phyloP scores from a whole-genome alignment of 2,329 filamentous ascomycete species.

The Phaeosphaeria sp. region DNA sequence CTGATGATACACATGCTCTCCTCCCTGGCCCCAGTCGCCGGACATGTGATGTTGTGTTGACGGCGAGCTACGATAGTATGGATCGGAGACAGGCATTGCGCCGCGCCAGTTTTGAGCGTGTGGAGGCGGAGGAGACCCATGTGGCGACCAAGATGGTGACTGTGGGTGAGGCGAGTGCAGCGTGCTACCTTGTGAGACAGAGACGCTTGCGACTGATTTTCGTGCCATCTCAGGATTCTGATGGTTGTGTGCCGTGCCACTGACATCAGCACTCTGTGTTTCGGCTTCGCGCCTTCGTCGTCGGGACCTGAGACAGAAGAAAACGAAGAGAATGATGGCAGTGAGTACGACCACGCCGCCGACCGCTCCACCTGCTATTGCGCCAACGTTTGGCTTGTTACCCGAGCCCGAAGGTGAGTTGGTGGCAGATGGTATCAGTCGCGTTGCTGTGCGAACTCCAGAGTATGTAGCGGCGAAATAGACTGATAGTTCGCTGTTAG shows the following conservation, averaged over 20 bases:
- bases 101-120: neutral
- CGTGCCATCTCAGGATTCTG: slow-evolving; percentile 2
- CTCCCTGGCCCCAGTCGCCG: neutral
- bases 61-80: slow-evolving; percentile 1
- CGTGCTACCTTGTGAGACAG: slow-evolving; percentile 12
- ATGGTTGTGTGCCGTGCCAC: neutral
- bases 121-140: slow-evolving; percentile 11
- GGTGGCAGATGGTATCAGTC: slow-evolving; percentile 40
- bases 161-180: slow-evolving; percentile 15
- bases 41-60: slow-evolving; percentile 3
- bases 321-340: slow-evolving; percentile 22
- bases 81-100: neutral
- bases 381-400: slow-evolving; percentile 24
- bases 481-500: slow-evolving; percentile 54
- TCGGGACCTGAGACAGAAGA: slow-evolving; percentile 27
- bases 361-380: slow-evolving; percentile 45
- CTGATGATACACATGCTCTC: slow-evolving; percentile 3
- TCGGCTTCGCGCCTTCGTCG: slow-evolving; percentile 19
- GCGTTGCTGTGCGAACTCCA: slow-evolving; percentile 57
- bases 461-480: slow-evolving; percentile 59
- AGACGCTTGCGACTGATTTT: slow-evolving; percentile 2
- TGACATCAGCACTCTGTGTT: neutral
- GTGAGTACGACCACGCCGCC: slow-evolving; percentile 38
- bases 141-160: slow-evolving; percentile 15
- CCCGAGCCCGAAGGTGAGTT: slow-evolving; percentile 2